These are phyloP conservation scores for Allium cepa DNA, from an alignment of 106 monocot genomes.

Conservation along the genomic window DNA sequence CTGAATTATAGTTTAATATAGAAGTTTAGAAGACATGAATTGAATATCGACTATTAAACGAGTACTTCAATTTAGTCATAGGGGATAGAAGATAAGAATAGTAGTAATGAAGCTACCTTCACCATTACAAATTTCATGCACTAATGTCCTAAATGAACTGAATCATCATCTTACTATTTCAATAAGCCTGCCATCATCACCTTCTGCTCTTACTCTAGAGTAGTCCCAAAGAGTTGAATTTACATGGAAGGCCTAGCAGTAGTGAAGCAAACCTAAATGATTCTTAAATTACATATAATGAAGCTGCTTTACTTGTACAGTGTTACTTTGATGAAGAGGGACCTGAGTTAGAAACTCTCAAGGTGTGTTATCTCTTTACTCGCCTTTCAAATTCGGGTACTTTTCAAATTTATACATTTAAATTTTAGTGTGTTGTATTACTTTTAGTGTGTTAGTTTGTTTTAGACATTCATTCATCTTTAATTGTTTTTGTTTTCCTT, in stretches of 20 bases:
- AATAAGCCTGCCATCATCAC: constrained; percentile 2
- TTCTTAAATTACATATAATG: constrained; percentile 8
- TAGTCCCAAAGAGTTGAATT: not conserved
- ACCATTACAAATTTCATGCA: not conserved
- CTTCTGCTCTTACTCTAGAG: not conserved
- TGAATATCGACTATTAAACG: not conserved
- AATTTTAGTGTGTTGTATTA: too few relatives aligned
- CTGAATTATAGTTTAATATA: not conserved
- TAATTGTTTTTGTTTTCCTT: too few relatives aligned
- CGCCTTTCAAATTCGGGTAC: not conserved
- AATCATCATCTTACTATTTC: not conserved
- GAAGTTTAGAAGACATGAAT: not conserved
- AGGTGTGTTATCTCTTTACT: constrained; percentile 12
- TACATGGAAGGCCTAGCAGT: constrained; percentile 25
- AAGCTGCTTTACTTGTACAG: constrained; percentile 26
- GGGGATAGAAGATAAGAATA: not conserved
- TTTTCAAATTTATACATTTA: too few relatives aligned
- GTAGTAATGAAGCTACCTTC: not conserved
- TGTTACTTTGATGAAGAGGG: constrained; percentile 65
- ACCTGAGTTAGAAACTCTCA: constrained; percentile 61
- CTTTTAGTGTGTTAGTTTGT: too few relatives aligned
- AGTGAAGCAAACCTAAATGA: constrained; percentile 2
- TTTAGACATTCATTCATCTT: too few relatives aligned
- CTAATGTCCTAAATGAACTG: not conserved
- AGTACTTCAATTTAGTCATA: not conserved